Base-by-base conservation (phyloP, 2,329 filamentous ascomycete species). In the Emmonsia crescens region DNA sequence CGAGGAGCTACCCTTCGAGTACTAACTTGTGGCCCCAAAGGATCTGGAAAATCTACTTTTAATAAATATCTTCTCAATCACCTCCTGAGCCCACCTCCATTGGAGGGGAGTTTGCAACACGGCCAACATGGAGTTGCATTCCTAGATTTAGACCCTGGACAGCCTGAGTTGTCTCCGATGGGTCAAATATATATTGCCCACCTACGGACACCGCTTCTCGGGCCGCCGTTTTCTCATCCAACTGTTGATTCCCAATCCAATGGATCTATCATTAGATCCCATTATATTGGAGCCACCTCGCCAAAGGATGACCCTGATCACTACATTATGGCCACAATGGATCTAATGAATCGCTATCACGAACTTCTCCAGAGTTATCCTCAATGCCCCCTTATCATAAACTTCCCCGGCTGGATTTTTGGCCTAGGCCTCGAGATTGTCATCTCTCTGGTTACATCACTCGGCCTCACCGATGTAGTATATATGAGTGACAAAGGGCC, bases 1-100 rank as follows among this genome's bases (percentile, higher is more conserved):
- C 77, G 68, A 66, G 75, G 69, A 65, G 75, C 69, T 61, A 70
- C 64, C 65, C 71, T 72, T 58, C 71, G 70, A 61, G 76, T 81
- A 8, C 69, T 85, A 57, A 71, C 84, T 6, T 80, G 81, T 60
- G 84, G 84, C 5, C 76, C 80, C 8, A 81, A 84, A 64, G 78
- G 76, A 0, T 79, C 82, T 29, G 84, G 84, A 29, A 85, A 86
- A 68, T 85, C 83, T 9, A 85, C 82, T 0, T 83, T 86, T 65
- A 78, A 78, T 61, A 79, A 80, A 57, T 76, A 82, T 61, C 71
- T 86, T 5, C 68, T 80, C 21, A 86, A 86, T 66, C 77, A 81
- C 61, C 74, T 83, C 36, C 74, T 84, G 21, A 77, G 73, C 36
- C 71, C 73, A 27, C 70, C 72, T 3, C 76, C 71, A 61, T 63